These are phyloP conservation scores for Volvariella volvacea DNA, from an alignment of 1,284 basidiomycete genomes.

Conservation along the genomic window DNA sequence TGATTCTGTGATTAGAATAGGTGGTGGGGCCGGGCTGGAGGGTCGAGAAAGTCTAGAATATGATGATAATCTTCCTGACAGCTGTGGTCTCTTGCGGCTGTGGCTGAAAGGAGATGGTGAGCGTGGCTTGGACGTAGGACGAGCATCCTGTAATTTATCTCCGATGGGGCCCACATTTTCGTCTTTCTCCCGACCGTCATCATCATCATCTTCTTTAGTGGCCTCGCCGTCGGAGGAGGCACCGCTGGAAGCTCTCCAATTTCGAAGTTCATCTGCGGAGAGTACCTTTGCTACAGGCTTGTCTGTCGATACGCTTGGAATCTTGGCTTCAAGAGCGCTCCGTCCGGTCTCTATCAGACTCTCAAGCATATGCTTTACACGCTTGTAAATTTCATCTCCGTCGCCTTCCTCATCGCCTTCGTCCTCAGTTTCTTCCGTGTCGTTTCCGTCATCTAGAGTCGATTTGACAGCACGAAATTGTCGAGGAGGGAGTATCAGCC, in stretches of 20 bases:
- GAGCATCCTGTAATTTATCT: too few species aligned
- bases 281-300: conserved; percentile 58
- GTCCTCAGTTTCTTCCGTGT: conserved; percentile 33
- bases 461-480: conserved; percentile 52
- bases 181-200: conserved; percentile 2
- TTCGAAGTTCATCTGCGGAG: conserved; percentile 59
- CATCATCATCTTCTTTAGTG: conserved; percentile 19
- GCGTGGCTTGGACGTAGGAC: too few species aligned
- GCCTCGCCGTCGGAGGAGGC: conserved; percentile 12
- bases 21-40: conserved; percentile 22
- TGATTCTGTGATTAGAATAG: conserved; percentile 29
- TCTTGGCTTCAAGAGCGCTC: conserved; percentile 52
- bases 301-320: conserved; percentile 35
- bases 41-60: conserved; percentile 17
- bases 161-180: not conserved
- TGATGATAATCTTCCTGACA: conserved; percentile 29
- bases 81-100: too few species aligned
- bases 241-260: conserved; percentile 37
- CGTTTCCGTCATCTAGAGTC: conserved; percentile 34
- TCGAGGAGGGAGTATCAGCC: conserved; percentile 65
- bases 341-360: conserved; percentile 53
- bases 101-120: too few species aligned
- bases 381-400: conserved; percentile 38
- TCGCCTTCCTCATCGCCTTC: conserved; percentile 31
- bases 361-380: conserved; percentile 57